A percentile compares a stretch with the other conserved stretches of the same genome.
Evolutionary conservation across 2,329 filamentous ascomycete genomes (phyloP).

Genomic region (Pseudogymnoascus sp.): DNA sequence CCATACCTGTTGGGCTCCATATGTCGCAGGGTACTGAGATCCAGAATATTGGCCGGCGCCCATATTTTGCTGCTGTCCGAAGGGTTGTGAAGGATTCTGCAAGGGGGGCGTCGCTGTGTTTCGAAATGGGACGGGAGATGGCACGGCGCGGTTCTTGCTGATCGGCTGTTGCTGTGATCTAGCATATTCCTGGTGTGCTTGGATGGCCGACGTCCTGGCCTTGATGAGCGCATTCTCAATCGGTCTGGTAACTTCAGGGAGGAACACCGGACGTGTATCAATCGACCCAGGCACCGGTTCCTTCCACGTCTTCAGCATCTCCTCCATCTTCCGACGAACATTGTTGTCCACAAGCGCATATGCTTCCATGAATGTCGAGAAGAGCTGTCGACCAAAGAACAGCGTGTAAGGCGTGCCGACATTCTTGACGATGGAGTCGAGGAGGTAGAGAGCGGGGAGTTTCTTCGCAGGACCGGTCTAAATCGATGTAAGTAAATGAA

Average conservation of each 20-base stretch:
- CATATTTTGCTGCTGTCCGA: no score
- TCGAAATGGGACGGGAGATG: conserved; percentile 52
- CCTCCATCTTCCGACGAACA: conserved; percentile 85
- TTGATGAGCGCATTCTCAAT: conserved; percentile 94
- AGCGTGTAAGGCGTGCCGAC: conserved; percentile 95
- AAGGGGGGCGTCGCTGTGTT: conserved; percentile 65
- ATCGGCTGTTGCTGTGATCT: conserved; percentile 37
- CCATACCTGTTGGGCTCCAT: conserved; percentile 26
- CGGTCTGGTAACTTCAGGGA: conserved; percentile 72
- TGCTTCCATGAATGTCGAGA: conserved; percentile 91
- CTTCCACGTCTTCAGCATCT: conserved; percentile 97
- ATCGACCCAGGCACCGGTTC: conserved; percentile 89
- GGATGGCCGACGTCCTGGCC: conserved; percentile 52
- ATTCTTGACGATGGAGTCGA: conserved; percentile 98
- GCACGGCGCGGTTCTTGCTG: conserved; percentile 42
- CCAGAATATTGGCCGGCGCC: conserved; percentile 27
- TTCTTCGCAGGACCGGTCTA: conserved; percentile 85
- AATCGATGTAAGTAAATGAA: conserved; percentile 32
- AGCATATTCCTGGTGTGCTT: conserved; percentile 47
- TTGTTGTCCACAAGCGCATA: conserved; percentile 79
- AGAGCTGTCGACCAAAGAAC: conserved; percentile 86
- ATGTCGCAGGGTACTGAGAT: conserved; percentile 21
- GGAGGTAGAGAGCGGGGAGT: conserved; percentile 88
- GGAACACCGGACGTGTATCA: conserved; percentile 86
- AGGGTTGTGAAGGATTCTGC: no score